Base-by-base conservation (phyloP, 345 rosid species). In the Tarenaya hassleriana region DNA sequence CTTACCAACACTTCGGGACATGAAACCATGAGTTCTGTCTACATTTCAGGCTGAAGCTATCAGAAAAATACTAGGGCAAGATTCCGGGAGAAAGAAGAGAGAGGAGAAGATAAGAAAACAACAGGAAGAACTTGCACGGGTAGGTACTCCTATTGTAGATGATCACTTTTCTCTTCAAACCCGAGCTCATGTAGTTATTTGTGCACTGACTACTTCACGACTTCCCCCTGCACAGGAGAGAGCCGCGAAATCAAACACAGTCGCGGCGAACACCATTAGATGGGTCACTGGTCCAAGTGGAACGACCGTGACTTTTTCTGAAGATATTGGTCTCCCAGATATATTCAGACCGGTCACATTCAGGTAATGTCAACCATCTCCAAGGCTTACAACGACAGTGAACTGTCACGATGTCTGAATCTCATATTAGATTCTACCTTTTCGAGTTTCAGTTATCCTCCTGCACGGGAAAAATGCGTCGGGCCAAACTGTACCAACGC, bases 41-140 rank as follows among this genome's bases (percentile, higher is more conserved):
- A 44, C 9, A 38, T 64, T 49, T 38, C 72, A 82, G 95, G 90
- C 84, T 61, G 95, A 82, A 69, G 95, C 90, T 55, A 86, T 82
- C 33, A 74, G 81, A 60, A 86, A 80, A 71, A 82, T 82, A 58
- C 85, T 80, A 0, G 87, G 95, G 46, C 90, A 77, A 67, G 87
- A 82, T 66, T 78, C 95, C 0, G 79, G 67, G 43, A 74, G 90
- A 57, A 86, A 78, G 78, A 85, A 77, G 40, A 81, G 67, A 56
- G 90, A 86, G 44, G 90, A 77, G 35, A 77, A 82, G 67, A 55
- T 69, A 9, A 85, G 66, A 70, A 76, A 71, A 64, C 87, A 71
- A 40, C 78, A 60, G 35, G 80, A 78, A 59, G 88, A 82, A 50
- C 52, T 77, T 55, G 81, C 85, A 24, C 80, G 74, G 94, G 89